phyloP scores from a whole-genome alignment of 495 filamentous ascomycete genomes.

The Xylaria scruposa region DNA sequence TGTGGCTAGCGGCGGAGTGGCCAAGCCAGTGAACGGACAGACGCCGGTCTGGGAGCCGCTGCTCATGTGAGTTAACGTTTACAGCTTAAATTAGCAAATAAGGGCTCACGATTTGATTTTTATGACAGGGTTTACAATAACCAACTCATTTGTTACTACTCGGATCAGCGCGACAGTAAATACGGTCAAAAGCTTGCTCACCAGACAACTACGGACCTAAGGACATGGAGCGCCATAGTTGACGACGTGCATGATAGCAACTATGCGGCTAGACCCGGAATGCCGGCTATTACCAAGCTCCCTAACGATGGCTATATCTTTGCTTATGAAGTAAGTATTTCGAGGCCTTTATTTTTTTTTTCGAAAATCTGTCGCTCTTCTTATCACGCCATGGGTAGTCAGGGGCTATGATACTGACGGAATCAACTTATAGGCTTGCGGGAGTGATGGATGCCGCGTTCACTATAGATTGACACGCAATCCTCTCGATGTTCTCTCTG shows the following conservation, averaged over 20 bases:
- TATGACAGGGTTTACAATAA: slow-evolving; percentile 50
- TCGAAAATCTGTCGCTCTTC: background rate
- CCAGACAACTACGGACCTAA: slow-evolving; percentile 62
- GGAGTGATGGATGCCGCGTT: slow-evolving; percentile 56
- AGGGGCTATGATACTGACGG: background rate
- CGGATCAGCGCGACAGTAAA: slow-evolving; percentile 69
- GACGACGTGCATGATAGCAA: slow-evolving; percentile 65
- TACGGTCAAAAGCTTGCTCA: slow-evolving; percentile 73
- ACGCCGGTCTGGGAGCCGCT: slow-evolving; percentile 78
- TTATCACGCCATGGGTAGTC: background rate
- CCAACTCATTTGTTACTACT: slow-evolving; percentile 69
- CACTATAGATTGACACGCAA: slow-evolving; percentile 45
- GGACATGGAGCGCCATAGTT: slow-evolving; percentile 63
- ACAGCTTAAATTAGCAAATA: background rate
- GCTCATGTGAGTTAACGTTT: slow-evolving; percentile 48
- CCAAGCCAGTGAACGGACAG: slow-evolving; percentile 64
- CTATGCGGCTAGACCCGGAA: slow-evolving; percentile 71
- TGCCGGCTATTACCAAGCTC: slow-evolving; percentile 66
- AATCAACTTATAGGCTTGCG: slow-evolving; percentile 51
- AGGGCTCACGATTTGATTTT: background rate
- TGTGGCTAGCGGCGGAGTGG: slow-evolving; percentile 68
- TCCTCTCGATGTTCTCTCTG: slow-evolving; percentile 15
- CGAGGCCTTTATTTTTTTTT: background rate
- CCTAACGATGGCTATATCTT: slow-evolving; percentile 64
- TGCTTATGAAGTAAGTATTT: slow-evolving; percentile 56